Evolutionary conservation across 2,329 filamentous ascomycete genomes (phyloP), one percentile per base, ranked within the genome.

Genomic region (Orbilia javanica): DNA sequence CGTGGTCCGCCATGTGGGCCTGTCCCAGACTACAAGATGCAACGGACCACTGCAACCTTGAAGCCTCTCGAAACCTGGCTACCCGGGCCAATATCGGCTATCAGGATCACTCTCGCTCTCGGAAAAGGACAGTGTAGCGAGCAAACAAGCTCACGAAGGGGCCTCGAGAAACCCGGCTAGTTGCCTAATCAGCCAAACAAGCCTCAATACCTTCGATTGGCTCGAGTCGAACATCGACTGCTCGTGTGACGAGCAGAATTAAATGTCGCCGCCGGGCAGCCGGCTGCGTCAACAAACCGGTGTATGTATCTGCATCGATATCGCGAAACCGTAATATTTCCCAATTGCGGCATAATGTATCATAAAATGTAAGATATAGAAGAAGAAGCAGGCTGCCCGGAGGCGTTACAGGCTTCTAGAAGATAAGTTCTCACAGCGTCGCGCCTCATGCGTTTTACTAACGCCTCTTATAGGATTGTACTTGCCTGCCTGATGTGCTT

Each of bases 41-140:
- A 64, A 64, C 60, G 60, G 60, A 10, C 18, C 25, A 15, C 10
- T 64, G 60, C 39, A 64, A 64, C 60, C 60, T 64, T 42, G n/a
- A n/a, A n/a, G n/a, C n/a, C n/a, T n/a, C n/a, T n/a, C n/a, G n/a
- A n/a, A n/a, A n/a, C 25, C 31, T 42, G 20, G 11, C 42, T 57
- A 36, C 29, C 50, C 15, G 20, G 15, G 46, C 4, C 20, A 4
- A 27, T 10, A 20, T n/a, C 42, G 15, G n/a, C 34, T 39, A 39
- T 39, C 36, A 39, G 2, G 36, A 39, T 39, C 3, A 31, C 4
- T 3, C 3, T 39, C 3, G 7, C 4, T 3, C 3, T 31, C 29
- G 36, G 36, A 39, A 39, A 3, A 39, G 36, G 13, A 11, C n/a
- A 39, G n/a, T 15, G 36, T 13, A 15, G 36, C 36, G 36, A 39